Base-by-base conservation (phyloP, 192 early-diverging fungal species). In the Coemansia interrupta region DNA sequence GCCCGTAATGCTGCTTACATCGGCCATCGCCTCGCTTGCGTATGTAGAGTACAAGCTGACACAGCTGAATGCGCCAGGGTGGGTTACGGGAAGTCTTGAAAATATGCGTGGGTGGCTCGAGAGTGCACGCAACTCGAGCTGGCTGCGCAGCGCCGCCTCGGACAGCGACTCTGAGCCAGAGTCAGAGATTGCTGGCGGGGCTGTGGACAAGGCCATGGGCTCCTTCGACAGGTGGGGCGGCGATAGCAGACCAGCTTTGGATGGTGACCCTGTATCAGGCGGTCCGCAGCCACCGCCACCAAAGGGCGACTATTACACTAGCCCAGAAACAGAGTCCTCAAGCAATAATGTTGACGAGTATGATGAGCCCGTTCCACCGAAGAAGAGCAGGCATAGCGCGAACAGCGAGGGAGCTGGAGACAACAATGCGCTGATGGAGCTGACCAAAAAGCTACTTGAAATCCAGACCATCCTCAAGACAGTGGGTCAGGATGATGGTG, bases 371-470 rank as follows among this genome's bases (percentile, higher is more conserved):
- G 43, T 20, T 24, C 38, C 44, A 18, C 14, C 4, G 9, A 58
- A 18, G 11, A 46, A 17, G 1, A 22, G 14, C 18, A 41, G 17
- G 8, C 39, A 10, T 24, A 38, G 32, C 14, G 9, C 46, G 4
- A 12, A 54, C n/a, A 43, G 48, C 20, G 54, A 45, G 10, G 22
- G 23, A 26, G 14, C 54, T 8, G 32, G 24, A 14, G 64, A 65
- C 58, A 83, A 85, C 2, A 74, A 74, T 14, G 72, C 68, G 28
- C 72, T 77, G 19, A 70, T 75, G 55, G 78, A 77, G 59, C 66
- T 98, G 56, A 98, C 94, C 12, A 93, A 92, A 63, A 94, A 90
- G 73, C 72, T 98, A 41, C 92, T 98, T 22, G 94, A 98, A 70
- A 88, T 98, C 28, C 86, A 95, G 50, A 96, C 90, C 63, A 87